A percentile compares a stretch with the other conserved stretches of the same genome.
phyloP scores from a whole-genome alignment of 495 filamentous ascomycete genomes.

The Penicillium coffeae region DNA sequence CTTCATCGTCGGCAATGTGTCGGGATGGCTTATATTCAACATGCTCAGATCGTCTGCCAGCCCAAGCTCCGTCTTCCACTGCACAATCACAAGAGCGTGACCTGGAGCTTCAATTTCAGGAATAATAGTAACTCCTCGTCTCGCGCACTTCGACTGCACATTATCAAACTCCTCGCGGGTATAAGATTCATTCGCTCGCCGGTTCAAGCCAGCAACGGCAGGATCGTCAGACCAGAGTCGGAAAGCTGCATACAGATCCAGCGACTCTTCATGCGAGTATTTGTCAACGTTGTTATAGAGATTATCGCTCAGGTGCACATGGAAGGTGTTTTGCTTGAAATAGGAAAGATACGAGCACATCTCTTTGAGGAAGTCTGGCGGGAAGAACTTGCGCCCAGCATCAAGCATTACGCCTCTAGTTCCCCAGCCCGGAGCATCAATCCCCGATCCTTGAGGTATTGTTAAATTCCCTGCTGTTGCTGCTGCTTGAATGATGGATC shows the following conservation, averaged over 20 bases:
- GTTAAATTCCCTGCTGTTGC: conserved; percentile 28
- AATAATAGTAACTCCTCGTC: conserved; percentile 47
- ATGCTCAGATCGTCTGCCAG: conserved; percentile 38
- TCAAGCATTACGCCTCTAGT: conserved; percentile 48
- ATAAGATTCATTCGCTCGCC: conserved; percentile 47
- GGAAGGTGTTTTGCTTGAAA: conserved; percentile 54
- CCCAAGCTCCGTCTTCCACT: conserved; percentile 52
- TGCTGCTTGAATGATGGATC: conserved; percentile 46
- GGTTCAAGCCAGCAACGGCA: conserved; percentile 40
- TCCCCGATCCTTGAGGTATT: conserved; percentile 32
- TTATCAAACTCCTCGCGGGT: conserved; percentile 38
- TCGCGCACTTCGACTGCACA: conserved; percentile 42
- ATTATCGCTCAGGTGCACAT: conserved; percentile 51
- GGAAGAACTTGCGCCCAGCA: conserved; percentile 48
- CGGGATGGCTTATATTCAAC: conserved; percentile 50
- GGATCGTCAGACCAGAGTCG: conserved; percentile 32
- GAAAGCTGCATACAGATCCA: conserved; percentile 44
- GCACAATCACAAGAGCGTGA: conserved; percentile 46
- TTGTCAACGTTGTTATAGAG: conserved; percentile 39
- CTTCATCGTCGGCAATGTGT: conserved; percentile 49
- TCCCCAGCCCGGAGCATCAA: conserved; percentile 48
- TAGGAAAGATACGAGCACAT: conserved; percentile 51
- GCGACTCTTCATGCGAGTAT: conserved; percentile 31
- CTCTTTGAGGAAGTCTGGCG: conserved; percentile 47
- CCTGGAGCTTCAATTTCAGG: conserved; percentile 53